phyloP scores from a whole-genome alignment of 441 rosid genomes.

The Adansonia grandidieri region DNA sequence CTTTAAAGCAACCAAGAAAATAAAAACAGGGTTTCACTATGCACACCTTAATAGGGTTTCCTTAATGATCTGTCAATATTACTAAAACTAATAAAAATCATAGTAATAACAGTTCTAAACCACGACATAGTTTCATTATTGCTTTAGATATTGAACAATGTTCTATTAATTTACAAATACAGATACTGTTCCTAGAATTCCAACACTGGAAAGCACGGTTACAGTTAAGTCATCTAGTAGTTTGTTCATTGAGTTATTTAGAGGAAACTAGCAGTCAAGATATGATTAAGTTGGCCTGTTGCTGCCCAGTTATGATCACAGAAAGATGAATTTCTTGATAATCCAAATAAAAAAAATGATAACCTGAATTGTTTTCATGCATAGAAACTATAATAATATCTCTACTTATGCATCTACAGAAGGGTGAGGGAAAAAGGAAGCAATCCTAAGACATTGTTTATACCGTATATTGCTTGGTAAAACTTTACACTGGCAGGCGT shows the following conservation, averaged over 20 bases:
- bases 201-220: background rate
- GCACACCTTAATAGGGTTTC: background rate
- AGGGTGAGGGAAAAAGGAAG: background rate
- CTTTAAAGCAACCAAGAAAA: background rate
- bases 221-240: background rate
- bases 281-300: too few species aligned
- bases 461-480: background rate
- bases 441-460: background rate
- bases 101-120: background rate
- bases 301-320: background rate
- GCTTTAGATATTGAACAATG: background rate
- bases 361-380: background rate
- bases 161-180: background rate
- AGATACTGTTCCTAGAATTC: background rate
- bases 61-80: background rate
- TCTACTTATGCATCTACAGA: background rate
- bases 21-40: background rate
- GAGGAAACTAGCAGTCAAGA: background rate
- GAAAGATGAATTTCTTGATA: background rate
- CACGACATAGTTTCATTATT: background rate
- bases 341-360: background rate
- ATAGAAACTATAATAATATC: background rate
- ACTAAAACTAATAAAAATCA: background rate
- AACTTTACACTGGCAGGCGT: background rate
- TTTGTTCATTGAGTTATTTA: background rate